Conservation (phyloP, 2,329 filamentous ascomycete species). For the Ophiostoma ulmi region DNA sequence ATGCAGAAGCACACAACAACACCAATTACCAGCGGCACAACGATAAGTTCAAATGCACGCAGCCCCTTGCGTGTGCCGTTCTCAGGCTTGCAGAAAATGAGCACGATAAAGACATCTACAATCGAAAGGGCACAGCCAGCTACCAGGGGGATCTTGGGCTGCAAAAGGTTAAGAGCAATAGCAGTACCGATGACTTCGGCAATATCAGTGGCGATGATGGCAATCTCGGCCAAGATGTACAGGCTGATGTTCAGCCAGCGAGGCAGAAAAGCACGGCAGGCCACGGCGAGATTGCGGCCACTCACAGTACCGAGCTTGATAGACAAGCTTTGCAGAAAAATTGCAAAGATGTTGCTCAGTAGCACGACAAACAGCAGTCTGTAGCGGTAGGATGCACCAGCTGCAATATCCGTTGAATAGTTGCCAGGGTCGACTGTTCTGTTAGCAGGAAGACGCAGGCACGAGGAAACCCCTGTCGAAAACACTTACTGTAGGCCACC, state of each 20-base stretch:
- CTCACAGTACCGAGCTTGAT: constrained; percentile 67
- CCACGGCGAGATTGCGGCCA: constrained; percentile 61
- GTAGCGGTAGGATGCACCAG: constrained; percentile 61
- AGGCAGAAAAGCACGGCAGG: constrained; percentile 60
- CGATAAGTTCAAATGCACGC: constrained; percentile 60
- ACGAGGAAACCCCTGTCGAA: not conserved
- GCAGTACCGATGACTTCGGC: constrained; percentile 69
- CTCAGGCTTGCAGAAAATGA: constrained; percentile 55
- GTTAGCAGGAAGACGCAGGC: constrained; percentile 30
- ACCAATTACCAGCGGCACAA: constrained; percentile 58
- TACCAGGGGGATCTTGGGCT: constrained; percentile 59
- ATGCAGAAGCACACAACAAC: constrained; percentile 68
- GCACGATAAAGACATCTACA: constrained; percentile 60
- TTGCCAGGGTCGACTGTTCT: constrained; percentile 54
- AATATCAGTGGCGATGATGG: constrained; percentile 67
- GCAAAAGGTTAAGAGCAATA: constrained; percentile 62
- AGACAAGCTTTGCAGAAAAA: constrained; percentile 62
- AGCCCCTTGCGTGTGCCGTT: constrained; percentile 54
- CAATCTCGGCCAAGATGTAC: constrained; percentile 57
- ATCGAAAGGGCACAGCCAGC: constrained; percentile 65
- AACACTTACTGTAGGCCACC: constrained; percentile 45
- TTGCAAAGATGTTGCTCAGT: constrained; percentile 65
- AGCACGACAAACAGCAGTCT: constrained; percentile 63
- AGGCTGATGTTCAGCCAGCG: constrained; percentile 59
- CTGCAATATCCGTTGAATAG: constrained; percentile 62